These are phyloP conservation scores for Gilbertella persicaria DNA, from an alignment of 371 early-diverging fungal genomes.

Conservation along the genomic window DNA sequence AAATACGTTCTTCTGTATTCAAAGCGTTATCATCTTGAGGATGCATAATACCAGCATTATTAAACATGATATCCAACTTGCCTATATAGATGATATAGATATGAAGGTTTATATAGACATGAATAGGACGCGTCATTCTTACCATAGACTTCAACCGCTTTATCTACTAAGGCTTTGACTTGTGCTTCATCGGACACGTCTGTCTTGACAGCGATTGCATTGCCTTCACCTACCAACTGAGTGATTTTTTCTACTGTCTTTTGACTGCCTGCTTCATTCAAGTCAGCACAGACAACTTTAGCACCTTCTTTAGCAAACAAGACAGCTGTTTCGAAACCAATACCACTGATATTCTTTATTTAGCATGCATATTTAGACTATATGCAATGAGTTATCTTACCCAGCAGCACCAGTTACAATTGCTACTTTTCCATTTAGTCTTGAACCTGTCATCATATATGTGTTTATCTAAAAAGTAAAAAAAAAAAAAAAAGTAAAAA, in stretches of 20 bases:
- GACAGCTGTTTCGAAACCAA: conserved; percentile 76
- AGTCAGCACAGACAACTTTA: conserved; percentile 76
- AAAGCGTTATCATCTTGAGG: conserved; percentile 82
- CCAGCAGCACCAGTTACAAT: conserved; percentile 85
- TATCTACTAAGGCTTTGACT: conserved; percentile 71
- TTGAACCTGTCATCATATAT: conserved; percentile 23
- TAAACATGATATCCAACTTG: conserved; percentile 81
- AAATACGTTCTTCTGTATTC: conserved; percentile 77
- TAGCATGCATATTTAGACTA: background rate
- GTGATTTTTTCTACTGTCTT: conserved; percentile 54
- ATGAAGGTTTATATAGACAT: background rate
- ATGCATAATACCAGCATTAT: conserved; percentile 93
- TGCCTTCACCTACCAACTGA: conserved; percentile 28
- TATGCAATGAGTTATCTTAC: conserved; percentile 37
- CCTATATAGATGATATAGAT: conserved; percentile 35
- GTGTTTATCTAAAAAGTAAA: too few relatives aligned
- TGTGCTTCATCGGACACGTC: conserved; percentile 80
- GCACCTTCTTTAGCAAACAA: conserved; percentile 88
- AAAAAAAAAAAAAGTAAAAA: too few relatives aligned
- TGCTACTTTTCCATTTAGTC: conserved; percentile 74
- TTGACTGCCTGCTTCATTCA: conserved; percentile 63
- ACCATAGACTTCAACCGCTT: conserved; percentile 72
- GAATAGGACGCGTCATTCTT: conserved; percentile 4
- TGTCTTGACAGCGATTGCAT: conserved; percentile 52
- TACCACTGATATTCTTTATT: conserved; percentile 60